Percentiles rank a stretch among this genome's conserved stretches.
Conservation (phyloP, 2,329 filamentous ascomycete genomes). For the Beauveria asiatica region DNA sequence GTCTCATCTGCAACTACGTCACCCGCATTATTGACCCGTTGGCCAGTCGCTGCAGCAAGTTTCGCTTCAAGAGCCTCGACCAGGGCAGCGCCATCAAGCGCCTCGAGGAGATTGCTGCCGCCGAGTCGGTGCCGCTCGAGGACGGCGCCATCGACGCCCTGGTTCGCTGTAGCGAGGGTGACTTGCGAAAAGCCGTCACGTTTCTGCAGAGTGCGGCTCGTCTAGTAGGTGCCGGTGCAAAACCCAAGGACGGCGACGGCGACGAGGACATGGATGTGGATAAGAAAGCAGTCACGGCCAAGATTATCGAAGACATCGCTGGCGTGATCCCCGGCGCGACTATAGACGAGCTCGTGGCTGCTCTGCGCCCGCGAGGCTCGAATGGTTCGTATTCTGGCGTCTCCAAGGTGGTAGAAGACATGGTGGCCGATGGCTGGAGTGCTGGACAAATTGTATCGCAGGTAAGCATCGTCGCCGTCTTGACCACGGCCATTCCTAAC, state of each 20-base stretch:
- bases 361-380: slow-evolving; percentile 64
- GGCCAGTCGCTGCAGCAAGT: slow-evolving; percentile 89
- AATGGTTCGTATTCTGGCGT: slow-evolving; percentile 63
- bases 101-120: slow-evolving; percentile 71
- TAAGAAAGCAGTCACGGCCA: slow-evolving; percentile 59
- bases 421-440: slow-evolving; percentile 96
- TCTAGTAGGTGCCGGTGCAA: slow-evolving; percentile 61
- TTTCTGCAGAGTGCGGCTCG: slow-evolving; percentile 91
- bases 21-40: slow-evolving; percentile 96
- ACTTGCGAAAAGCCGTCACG: slow-evolving; percentile 92
- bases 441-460: slow-evolving; percentile 79
- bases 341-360: slow-evolving; percentile 60
- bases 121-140: slow-evolving; percentile 69
- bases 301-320: slow-evolving; percentile 86
- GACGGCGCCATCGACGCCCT: slow-evolving; percentile 74
- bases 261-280: slow-evolving; percentile 56
- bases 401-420: slow-evolving; percentile 72
- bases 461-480: slow-evolving; percentile 36
- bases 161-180: slow-evolving; percentile 83
- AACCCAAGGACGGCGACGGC: slow-evolving; percentile 35
- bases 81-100: slow-evolving; percentile 73
- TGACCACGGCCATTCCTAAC: slow-evolving; percentile 11
- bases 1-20: slow-evolving; percentile 97
- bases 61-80: slow-evolving; percentile 93
- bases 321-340: slow-evolving; percentile 78